Conservation (phyloP, 768 basidiomycete genomes). For the Tulasnella calospora region DNA sequence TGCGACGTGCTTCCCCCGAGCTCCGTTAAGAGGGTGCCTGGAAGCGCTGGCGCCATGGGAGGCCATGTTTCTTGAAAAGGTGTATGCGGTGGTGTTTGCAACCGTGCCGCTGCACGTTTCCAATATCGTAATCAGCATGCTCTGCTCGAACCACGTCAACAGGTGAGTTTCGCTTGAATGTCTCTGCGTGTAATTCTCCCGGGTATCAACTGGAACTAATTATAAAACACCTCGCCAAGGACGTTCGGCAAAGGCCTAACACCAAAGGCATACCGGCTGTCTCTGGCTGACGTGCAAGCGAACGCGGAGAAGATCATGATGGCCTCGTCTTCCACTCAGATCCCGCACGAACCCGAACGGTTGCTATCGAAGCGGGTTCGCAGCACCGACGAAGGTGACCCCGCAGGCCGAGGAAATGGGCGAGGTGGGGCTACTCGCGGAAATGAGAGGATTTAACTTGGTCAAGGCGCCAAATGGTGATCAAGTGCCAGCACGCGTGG, state of each 20-base stretch:
- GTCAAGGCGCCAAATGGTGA: background rate
- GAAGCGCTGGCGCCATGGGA: conserved; percentile 54
- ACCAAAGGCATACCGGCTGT: conserved; percentile 56
- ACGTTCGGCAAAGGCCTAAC: conserved; percentile 62
- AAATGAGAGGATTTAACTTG: background rate
- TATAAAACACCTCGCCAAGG: conserved; percentile 34
- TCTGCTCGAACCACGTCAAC: conserved; percentile 65
- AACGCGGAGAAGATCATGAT: conserved; percentile 28
- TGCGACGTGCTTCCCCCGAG: conserved; percentile 55
- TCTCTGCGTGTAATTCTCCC: conserved; percentile 3
- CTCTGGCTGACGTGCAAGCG: conserved; percentile 42
- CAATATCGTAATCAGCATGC: conserved; percentile 54
- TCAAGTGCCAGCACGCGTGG: background rate
- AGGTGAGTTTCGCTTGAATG: conserved; percentile 26
- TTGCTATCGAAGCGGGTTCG: background rate
- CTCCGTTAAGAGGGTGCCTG: conserved; percentile 64
- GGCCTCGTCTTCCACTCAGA: background rate
- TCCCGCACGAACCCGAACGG: conserved; percentile 21
- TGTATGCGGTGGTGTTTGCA: conserved; percentile 53
- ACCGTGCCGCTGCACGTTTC: conserved; percentile 55
- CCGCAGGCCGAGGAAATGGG: background rate
- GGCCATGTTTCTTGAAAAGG: conserved; percentile 41
- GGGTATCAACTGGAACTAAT: background rate
- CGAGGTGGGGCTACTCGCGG: background rate
- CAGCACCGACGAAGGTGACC: background rate